Percentiles rank a stretch among this genome's conserved stretches.
phyloP scores from a whole-genome alignment of 345 rosid species.

The Hypericum perforatum region DNA sequence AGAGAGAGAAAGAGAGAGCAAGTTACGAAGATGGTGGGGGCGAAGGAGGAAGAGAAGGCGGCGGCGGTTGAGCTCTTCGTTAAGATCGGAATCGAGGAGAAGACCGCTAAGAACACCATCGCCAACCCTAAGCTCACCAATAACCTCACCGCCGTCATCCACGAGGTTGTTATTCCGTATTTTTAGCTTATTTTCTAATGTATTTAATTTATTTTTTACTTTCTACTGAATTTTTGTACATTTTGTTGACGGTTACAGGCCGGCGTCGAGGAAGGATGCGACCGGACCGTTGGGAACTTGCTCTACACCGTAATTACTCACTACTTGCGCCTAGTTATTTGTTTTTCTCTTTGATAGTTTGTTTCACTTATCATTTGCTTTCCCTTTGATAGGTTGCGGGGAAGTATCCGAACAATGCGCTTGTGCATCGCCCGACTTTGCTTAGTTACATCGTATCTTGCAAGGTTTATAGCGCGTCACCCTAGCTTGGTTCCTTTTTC shows the following conservation, averaged over 20 bases:
- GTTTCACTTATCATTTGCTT: background rate
- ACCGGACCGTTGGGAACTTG: slow-evolving; percentile 65
- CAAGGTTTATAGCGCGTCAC: slow-evolving; percentile 32
- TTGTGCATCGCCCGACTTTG: slow-evolving; percentile 69
- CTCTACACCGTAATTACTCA: slow-evolving; percentile 49
- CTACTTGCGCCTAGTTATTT: too few species aligned
- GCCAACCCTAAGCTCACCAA: slow-evolving; percentile 79
- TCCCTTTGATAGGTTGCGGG: slow-evolving; percentile 58
- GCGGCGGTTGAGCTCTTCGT: slow-evolving; percentile 48
- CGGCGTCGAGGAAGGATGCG: slow-evolving; percentile 68
- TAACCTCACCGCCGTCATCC: slow-evolving; percentile 68
- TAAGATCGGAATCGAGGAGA: slow-evolving; percentile 75
- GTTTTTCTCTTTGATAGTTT: background rate
- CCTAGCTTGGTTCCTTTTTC: background rate
- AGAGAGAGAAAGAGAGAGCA: background rate
- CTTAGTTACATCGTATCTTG: slow-evolving; percentile 51
- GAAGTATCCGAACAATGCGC: slow-evolving; percentile 62
- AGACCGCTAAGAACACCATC: slow-evolving; percentile 65
- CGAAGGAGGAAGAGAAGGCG: slow-evolving; percentile 10
- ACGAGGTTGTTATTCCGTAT: slow-evolving; percentile 40
- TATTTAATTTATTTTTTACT: too few species aligned
- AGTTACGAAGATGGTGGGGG: background rate
- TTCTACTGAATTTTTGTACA: too few species aligned
- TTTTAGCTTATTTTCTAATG: too few species aligned
- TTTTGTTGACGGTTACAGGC: slow-evolving; percentile 48